These are phyloP conservation scores for Coemansia erecta DNA, from an alignment of 192 early-diverging fungal genomes.

Conservation along the genomic window DNA sequence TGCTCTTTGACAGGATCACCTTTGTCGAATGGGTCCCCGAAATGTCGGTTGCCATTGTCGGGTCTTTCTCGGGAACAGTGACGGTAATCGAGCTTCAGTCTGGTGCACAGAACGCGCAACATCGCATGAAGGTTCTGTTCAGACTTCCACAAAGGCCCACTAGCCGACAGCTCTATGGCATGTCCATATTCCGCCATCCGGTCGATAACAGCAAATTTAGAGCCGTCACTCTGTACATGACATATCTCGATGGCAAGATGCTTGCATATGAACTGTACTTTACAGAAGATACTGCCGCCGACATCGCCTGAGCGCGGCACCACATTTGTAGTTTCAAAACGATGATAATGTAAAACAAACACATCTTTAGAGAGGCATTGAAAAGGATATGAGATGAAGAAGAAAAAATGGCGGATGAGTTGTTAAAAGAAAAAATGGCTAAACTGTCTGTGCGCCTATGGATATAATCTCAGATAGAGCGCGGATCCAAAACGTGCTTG, in stretches of 20 bases:
- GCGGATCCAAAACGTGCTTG: conserved; percentile 34
- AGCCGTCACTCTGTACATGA: conserved; percentile 16
- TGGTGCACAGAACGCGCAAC: neutral
- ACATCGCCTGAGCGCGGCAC: neutral
- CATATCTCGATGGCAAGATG: conserved; percentile 27
- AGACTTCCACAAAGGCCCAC: conserved; percentile 14
- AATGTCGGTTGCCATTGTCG: conserved; percentile 25
- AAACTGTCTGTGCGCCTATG: neutral
- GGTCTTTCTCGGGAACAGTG: conserved; percentile 26
- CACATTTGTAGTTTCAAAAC: neutral
- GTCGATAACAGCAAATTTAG: conserved; percentile 6
- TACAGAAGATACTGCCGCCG: neutral
- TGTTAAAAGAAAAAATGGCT: conserved; percentile 1
- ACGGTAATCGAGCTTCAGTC: conserved; percentile 17
- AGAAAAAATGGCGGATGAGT: neutral
- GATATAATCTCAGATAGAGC: conserved; percentile 4
- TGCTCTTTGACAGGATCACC: conserved; percentile 37
- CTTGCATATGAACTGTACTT: conserved; percentile 27
- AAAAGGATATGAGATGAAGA: neutral
- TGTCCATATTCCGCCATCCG: conserved; percentile 25
- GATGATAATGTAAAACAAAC: neutral
- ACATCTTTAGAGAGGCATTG: neutral
- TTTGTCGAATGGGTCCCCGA: conserved; percentile 50
- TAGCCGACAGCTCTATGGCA: conserved; percentile 31
- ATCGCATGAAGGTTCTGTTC: conserved; percentile 17